Evolutionary conservation across 306 rosid genomes (phyloP), one percentile per base, ranked within the genome.

Genomic region (Chamaecrista fasciculata): DNA sequence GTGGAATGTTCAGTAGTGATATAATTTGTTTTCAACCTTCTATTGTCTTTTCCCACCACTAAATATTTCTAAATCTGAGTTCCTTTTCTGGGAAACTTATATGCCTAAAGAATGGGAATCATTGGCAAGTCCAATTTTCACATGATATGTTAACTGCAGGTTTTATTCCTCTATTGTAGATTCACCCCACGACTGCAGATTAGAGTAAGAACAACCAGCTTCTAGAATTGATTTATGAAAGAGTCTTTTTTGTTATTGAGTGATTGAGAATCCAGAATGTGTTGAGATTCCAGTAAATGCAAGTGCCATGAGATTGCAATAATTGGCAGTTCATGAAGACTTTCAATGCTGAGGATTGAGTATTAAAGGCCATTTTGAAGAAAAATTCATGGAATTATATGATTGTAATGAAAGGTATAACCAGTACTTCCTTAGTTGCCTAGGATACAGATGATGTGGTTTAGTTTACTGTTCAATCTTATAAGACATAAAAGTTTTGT

Each of bases 391-490:
- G 75, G 58, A 37, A 60, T 76, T 75, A 34, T 79, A 70, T 84
- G 64, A 55, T 73, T 72, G 58, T 73, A 68, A 58, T 66, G 44
- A 16, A 60, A 76, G 24, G 47, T 69, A 56, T 61, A 64, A 63
- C 23, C 14, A 11, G 64, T 34, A 64, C 60, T 67, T 71, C 46
- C 68, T 48, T 55, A 51, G 44, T 67, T 71, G 57, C 71, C 58
- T 53, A 56, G 43, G 58, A 48, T 62, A 49, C 83, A 11, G 70
- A 48, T 66, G n/a, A 70, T 68, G 60, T 72, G 73, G 79, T 68
- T 62, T 74, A 60, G 79, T 68, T 62, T 74, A 60, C 24, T 64
- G 78, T 77, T 62, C 79, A 63, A 78, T 62, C 66, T 64, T 50
- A 26, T 11, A 14, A 29, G 63, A 12, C 5, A 26, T 47, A 1